These are phyloP conservation scores for Mortierella sp. DNA, from an alignment of 371 early-diverging fungal species.

Conservation along the genomic window DNA sequence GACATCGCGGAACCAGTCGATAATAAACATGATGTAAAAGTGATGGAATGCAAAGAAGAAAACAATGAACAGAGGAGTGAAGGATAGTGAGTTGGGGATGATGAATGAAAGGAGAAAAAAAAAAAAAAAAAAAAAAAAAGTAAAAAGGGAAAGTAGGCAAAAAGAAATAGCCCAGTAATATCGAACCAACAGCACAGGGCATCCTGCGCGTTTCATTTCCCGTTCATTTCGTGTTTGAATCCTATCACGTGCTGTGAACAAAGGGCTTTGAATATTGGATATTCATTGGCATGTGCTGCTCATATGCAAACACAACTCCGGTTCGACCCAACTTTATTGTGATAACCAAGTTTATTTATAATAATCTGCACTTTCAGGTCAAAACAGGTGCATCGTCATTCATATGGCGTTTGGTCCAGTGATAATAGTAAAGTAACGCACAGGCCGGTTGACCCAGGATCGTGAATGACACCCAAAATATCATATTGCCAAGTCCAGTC, in stretches of 20 bases:
- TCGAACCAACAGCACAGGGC: conserved; percentile 1
- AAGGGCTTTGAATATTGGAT: not conserved
- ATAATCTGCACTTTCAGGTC: not conserved
- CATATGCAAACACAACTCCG: not conserved
- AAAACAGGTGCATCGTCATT: conserved; percentile 15
- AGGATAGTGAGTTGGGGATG: not conserved
- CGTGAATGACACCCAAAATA: conserved; percentile 92
- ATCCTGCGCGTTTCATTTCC: not conserved
- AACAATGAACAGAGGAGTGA: not conserved
- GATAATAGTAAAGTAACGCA: conserved; percentile 86
- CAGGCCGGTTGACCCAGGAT: conserved; percentile 90
- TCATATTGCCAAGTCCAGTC: conserved; percentile 87
- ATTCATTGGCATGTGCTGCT: conserved; percentile 3
- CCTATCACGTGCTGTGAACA: not conserved
- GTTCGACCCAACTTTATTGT: not conserved
- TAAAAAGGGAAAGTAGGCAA: too few species aligned
- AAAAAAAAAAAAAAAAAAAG: conserved; percentile 1
- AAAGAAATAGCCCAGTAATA: not conserved
- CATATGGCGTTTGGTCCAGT: conserved; percentile 67
- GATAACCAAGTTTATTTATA: not conserved
- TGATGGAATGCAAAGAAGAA: not conserved
- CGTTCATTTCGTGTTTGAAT: not conserved
- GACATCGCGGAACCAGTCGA: conserved; percentile 96
- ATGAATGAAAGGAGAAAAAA: conserved; percentile 2
- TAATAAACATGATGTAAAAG: conserved; percentile 80